phyloP scores from a whole-genome alignment of 2,329 filamentous ascomycete species.

The Penicillium sp. region DNA sequence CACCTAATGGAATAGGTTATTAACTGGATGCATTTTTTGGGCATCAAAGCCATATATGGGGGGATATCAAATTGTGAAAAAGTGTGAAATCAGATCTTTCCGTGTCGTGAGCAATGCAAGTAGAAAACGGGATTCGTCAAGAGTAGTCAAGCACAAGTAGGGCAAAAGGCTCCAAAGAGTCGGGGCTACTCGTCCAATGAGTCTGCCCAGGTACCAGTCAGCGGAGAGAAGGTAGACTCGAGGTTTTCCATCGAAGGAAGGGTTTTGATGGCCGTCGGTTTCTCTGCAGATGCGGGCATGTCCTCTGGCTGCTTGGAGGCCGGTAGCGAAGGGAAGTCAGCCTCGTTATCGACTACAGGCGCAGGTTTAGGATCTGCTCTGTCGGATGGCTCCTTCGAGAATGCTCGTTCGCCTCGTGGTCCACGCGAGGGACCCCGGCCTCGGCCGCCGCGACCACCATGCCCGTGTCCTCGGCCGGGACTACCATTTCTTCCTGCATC shows the following conservation, averaged over 20 bases:
- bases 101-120: slow-evolving; percentile 12
- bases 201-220: slow-evolving; percentile 33
- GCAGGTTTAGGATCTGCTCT: slow-evolving; percentile 14
- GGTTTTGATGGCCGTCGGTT: slow-evolving; percentile 3
- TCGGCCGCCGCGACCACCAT: slow-evolving; percentile 25
- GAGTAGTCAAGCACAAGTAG: background rate
- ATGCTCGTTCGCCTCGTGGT: slow-evolving; percentile 21
- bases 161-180: background rate
- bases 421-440: slow-evolving; percentile 25
- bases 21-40: background rate
- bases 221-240: slow-evolving; percentile 27
- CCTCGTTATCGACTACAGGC: slow-evolving; percentile 28
- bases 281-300: slow-evolving; percentile 1
- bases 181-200: slow-evolving; percentile 25
- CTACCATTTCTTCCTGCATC: slow-evolving; percentile 23
- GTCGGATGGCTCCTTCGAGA: slow-evolving; percentile 17
- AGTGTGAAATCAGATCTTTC: slow-evolving; percentile 6
- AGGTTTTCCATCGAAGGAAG: slow-evolving; percentile 21
- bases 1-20: background rate
- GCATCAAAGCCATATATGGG: background rate
- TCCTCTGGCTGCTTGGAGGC: slow-evolving; percentile 22
- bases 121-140: slow-evolving; percentile 7
- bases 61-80: slow-evolving; percentile 18
- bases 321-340: slow-evolving; percentile 37
- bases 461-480: slow-evolving; percentile 32